Conservation (phyloP, 208 protist genomes). For the Lotmaria passim region DNA sequence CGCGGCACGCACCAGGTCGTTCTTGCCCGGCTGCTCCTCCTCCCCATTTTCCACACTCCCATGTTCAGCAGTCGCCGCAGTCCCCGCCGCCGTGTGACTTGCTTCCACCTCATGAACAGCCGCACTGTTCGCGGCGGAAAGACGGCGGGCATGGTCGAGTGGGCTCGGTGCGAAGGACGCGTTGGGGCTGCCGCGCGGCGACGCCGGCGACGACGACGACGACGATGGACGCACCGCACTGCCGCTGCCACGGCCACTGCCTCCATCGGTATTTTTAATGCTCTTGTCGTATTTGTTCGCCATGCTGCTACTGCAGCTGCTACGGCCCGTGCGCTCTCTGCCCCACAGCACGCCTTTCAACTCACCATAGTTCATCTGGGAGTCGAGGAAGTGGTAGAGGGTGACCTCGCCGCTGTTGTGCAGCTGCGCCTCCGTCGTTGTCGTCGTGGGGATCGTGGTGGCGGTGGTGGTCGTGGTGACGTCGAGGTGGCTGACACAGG, state of each 20-base stretch:
- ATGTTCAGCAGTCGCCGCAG: not conserved
- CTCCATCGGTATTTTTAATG: too few relatives aligned
- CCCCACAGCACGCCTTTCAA: slow-evolving; percentile 33
- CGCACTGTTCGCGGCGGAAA: not conserved
- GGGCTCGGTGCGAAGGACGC: not conserved
- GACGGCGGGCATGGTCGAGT: not conserved
- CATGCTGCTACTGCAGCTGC: too few relatives aligned
- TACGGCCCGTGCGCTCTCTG: not conserved
- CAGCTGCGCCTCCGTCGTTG: slow-evolving; percentile 4
- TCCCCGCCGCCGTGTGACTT: not conserved
- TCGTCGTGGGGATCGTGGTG: not conserved
- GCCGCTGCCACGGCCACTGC: not conserved
- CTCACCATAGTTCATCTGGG: slow-evolving; percentile 43
- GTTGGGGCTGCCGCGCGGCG: not conserved
- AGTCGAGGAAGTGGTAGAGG: slow-evolving; percentile 49
- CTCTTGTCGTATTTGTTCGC: not conserved
- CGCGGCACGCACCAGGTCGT: slow-evolving; percentile 44
- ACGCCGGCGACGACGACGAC: not conserved
- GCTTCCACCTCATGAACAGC: not conserved
- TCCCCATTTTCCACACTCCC: too few relatives aligned
- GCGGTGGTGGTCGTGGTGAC: not conserved
- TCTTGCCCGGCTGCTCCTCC: slow-evolving; percentile 21
- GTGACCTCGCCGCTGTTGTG: slow-evolving; percentile 8
- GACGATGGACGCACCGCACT: not conserved
- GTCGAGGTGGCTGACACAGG: not conserved